Percentiles rank a stretch among this genome's conserved stretches.
Evolutionary conservation across 2,329 filamentous ascomycete genomes (phyloP).

Genomic region (Thelonectria discophora): DNA sequence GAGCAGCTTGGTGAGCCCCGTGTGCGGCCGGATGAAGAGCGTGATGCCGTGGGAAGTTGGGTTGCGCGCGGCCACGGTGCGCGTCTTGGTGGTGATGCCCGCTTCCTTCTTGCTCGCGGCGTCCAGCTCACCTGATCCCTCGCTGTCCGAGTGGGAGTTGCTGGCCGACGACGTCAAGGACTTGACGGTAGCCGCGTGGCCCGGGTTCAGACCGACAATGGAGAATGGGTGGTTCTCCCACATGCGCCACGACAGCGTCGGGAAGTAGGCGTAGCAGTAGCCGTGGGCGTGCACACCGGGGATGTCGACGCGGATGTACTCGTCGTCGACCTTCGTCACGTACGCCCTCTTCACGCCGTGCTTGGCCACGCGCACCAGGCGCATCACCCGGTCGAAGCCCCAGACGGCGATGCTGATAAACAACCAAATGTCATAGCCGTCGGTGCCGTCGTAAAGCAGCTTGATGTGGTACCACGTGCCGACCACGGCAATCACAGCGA

Average conservation of each 20-base stretch:
- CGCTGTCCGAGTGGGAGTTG: conserved; percentile 23
- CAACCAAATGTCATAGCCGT: conserved; percentile 53
- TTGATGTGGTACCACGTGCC: conserved; percentile 56
- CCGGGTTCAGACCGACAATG: conserved; percentile 35
- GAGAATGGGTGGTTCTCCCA: conserved; percentile 49
- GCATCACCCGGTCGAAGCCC: conserved; percentile 42
- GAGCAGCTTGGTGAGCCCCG: conserved; percentile 39
- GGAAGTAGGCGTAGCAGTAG: conserved; percentile 46
- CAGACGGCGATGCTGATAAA: conserved; percentile 43
- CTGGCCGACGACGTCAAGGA: conserved; percentile 1
- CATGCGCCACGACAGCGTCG: conserved; percentile 43
- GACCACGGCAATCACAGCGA: conserved; percentile 52
- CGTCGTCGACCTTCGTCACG: conserved; percentile 40
- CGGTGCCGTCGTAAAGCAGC: conserved; percentile 46
- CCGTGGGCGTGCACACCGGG: conserved; percentile 38
- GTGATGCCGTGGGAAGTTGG: conserved; percentile 36
- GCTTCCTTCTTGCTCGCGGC: conserved; percentile 28
- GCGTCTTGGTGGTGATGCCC: conserved; percentile 13
- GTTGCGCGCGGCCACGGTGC: conserved; percentile 8
- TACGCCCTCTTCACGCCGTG: conserved; percentile 43
- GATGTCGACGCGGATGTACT: conserved; percentile 45
- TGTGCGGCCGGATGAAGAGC: conserved; percentile 39
- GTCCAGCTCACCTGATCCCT: conserved; percentile 4
- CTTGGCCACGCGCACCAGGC: conserved; percentile 32
- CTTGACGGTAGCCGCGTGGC: not conserved